Percentiles rank a stretch among this genome's conserved stretches.
Conservation (phyloP, 2,329 filamentous ascomycete species). For the Gliomastix tumulicola region DNA sequence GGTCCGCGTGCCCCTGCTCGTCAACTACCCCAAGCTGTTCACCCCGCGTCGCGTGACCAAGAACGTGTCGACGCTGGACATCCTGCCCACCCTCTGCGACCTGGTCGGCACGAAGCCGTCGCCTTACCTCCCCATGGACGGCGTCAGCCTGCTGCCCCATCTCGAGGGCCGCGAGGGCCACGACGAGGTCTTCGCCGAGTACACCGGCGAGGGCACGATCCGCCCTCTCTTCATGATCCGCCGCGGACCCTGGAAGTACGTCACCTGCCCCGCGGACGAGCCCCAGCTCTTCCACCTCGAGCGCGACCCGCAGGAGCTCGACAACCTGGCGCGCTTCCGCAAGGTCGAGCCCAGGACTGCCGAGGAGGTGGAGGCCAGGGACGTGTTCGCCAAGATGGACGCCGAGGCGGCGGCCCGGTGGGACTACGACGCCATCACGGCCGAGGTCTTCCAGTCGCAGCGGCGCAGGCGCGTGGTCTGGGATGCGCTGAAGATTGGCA, state of each 20-base stretch:
- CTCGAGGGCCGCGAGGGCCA: conserved; percentile 60
- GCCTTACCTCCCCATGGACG: conserved; percentile 75
- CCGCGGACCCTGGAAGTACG: conserved; percentile 83
- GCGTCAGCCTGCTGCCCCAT: conserved; percentile 73
- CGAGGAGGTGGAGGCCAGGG: conserved; percentile 37
- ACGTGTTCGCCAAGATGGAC: conserved; percentile 59
- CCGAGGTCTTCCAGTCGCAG: conserved; percentile 69
- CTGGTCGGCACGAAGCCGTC: conserved; percentile 67
- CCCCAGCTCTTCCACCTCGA: conserved; percentile 78
- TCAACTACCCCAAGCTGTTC: conserved; percentile 74
- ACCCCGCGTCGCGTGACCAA: conserved; percentile 67
- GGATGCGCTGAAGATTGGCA: conserved; percentile 69
- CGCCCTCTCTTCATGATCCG: conserved; percentile 92
- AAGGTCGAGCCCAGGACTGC: conserved; percentile 29
- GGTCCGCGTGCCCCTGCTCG: conserved; percentile 78
- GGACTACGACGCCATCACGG: conserved; percentile 73
- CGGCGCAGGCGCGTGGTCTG: conserved; percentile 73
- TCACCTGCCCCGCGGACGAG: conserved; percentile 76
- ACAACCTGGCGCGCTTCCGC: conserved; percentile 55
- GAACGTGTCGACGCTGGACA: conserved; percentile 86
- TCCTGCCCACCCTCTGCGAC: conserved; percentile 83
- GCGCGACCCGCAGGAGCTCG: conserved; percentile 68
- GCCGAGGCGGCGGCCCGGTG: conserved; percentile 68
- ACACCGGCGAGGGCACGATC: conserved; percentile 88
- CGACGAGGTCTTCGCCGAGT: conserved; percentile 90